Conservation (phyloP, 257 asterid genomes). For the Fraxinus anomala region DNA sequence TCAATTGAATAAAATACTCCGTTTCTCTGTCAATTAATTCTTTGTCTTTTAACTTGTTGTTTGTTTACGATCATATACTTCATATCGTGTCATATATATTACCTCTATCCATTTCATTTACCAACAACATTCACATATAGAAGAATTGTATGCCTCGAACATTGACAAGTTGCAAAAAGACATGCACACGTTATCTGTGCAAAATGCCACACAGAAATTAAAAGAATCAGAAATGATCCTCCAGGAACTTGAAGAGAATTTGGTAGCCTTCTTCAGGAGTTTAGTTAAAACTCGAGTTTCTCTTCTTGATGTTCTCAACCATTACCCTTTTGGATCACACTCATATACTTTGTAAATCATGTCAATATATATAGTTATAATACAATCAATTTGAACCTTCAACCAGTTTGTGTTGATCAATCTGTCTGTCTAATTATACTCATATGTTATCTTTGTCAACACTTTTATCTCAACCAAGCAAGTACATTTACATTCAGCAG, state of each 20-base stretch:
- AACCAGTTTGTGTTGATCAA: too few relatives aligned
- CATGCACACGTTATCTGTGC: neutral
- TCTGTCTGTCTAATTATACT: too few relatives aligned
- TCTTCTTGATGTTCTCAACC: conserved; percentile 31
- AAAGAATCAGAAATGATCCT: conserved; percentile 5
- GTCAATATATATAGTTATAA: neutral
- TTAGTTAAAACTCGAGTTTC: conserved; percentile 27
- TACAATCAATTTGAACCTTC: neutral
- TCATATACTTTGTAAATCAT: neutral
- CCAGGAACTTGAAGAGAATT: conserved; percentile 22
- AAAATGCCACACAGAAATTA: conserved; percentile 22
- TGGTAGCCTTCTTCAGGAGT: conserved; percentile 14
- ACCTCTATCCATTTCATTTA: too few relatives aligned
- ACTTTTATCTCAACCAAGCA: too few relatives aligned
- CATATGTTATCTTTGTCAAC: too few relatives aligned
- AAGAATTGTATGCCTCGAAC: conserved; percentile 2
- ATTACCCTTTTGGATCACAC: conserved; percentile 7
- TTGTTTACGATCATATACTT: too few relatives aligned
- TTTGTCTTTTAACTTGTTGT: too few relatives aligned
- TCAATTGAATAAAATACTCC: too few relatives aligned
- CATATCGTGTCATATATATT: too few relatives aligned
- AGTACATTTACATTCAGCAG: neutral
- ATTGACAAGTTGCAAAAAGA: conserved; percentile 7
- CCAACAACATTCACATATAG: neutral
- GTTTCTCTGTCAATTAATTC: too few relatives aligned